Conservation (phyloP, 2,329 filamentous ascomycete species). For the Paecilomyces dactylethromorphus region DNA sequence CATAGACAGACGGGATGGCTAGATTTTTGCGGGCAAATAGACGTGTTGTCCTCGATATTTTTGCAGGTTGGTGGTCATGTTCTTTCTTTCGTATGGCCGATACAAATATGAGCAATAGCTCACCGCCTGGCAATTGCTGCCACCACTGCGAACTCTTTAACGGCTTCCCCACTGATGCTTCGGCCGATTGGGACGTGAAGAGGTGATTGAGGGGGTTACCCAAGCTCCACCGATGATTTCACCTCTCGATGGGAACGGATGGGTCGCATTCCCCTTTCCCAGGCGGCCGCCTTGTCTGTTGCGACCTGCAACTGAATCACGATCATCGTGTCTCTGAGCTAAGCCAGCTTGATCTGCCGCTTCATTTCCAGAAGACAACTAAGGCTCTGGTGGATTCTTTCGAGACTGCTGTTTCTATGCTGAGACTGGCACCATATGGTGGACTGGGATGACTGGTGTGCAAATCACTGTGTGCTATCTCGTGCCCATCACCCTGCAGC, state of each 20-base stretch:
- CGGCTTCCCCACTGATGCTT: neutral
- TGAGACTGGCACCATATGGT: neutral
- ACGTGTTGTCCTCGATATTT: too few species aligned
- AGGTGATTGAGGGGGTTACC: neutral
- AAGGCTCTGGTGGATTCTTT: neutral
- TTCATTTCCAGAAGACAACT: neutral
- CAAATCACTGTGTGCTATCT: neutral
- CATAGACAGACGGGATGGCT: neutral
- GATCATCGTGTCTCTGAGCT: neutral
- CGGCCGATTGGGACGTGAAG: neutral
- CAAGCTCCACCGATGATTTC: neutral
- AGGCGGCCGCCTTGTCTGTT: neutral
- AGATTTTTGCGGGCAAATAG: too few species aligned
- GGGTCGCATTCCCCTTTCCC: neutral
- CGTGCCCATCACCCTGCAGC: neutral
- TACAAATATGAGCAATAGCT: neutral
- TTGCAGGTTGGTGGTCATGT: neutral
- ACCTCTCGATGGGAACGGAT: neutral
- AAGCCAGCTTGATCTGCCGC: neutral
- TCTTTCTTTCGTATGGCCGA: neutral
- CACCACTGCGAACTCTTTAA: neutral
- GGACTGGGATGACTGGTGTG: neutral
- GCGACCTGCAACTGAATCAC: neutral
- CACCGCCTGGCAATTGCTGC: neutral
- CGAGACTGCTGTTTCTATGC: neutral